Conservation (phyloP, 768 basidiomycete genomes). For the Roridomyces roridus region DNA sequence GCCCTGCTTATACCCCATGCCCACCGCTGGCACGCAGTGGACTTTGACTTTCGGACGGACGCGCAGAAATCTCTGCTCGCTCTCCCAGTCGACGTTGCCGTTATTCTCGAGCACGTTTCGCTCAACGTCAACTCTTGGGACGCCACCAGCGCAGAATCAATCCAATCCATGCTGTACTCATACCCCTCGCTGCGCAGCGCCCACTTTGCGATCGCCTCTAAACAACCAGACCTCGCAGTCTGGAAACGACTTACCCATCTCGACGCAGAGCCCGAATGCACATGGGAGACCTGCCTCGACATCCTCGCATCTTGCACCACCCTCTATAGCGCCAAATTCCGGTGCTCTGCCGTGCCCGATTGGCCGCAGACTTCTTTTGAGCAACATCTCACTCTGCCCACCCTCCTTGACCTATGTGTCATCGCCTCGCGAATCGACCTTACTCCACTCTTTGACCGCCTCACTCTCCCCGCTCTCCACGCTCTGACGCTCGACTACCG, state of each 20-base stretch:
- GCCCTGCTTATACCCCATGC: slow-evolving; percentile 18
- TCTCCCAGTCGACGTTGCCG: not conserved
- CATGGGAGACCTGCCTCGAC: slow-evolving; percentile 15
- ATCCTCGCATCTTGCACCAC: slow-evolving; percentile 10
- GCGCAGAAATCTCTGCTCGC: slow-evolving; percentile 12
- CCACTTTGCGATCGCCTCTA: not conserved
- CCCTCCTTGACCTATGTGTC: slow-evolving; percentile 8
- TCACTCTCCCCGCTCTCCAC: slow-evolving; percentile 18
- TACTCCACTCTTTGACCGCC: slow-evolving; percentile 10
- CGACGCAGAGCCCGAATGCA: slow-evolving; percentile 14
- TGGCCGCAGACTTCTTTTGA: slow-evolving; percentile 16
- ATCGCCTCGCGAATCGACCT: slow-evolving; percentile 18
- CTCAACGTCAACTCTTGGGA: slow-evolving; percentile 22
- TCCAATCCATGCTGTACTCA: slow-evolving; percentile 14
- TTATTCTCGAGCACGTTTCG: slow-evolving; percentile 16
- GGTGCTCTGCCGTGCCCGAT: slow-evolving; percentile 16
- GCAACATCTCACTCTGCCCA: slow-evolving; percentile 12
- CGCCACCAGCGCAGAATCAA: slow-evolving; percentile 6
- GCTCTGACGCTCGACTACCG: slow-evolving; percentile 16
- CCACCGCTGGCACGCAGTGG: slow-evolving; percentile 15
- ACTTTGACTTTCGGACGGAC: slow-evolving; percentile 8
- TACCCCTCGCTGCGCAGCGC: slow-evolving; percentile 16
- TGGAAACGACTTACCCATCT: slow-evolving; percentile 17
- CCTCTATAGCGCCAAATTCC: slow-evolving; percentile 12
- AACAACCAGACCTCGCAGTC: not conserved